Evolutionary conservation across 2,329 filamentous ascomycete species (phyloP).

Genomic region (Lachnellula arida): DNA sequence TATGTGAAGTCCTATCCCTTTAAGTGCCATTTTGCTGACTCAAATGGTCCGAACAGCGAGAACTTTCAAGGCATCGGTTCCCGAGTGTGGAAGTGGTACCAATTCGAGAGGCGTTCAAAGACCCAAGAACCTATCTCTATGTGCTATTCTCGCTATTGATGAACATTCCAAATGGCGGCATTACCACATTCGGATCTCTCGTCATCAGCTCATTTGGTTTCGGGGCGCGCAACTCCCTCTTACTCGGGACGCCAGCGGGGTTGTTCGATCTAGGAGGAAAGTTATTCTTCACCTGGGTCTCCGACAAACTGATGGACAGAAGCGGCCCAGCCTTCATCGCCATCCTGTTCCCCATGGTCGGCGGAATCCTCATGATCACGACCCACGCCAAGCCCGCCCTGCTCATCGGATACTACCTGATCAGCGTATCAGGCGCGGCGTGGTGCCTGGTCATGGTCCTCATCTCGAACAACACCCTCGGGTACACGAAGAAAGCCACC

Average conservation of each 20-base stretch:
- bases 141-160: slow-evolving; percentile 11
- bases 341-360: slow-evolving; percentile 27
- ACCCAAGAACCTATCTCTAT: slow-evolving; percentile 17
- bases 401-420: slow-evolving; percentile 33
- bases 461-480: background rate
- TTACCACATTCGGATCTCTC: slow-evolving; percentile 16
- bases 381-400: slow-evolving; percentile 13
- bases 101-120: slow-evolving; percentile 16
- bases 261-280: background rate
- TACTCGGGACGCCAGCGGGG: slow-evolving; percentile 5
- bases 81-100: slow-evolving; percentile 12
- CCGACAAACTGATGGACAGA: slow-evolving; percentile 15
- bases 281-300: background rate
- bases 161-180: slow-evolving; percentile 18
- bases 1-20: no score
- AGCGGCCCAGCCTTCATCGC: slow-evolving; percentile 25
- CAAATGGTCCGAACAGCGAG: background rate
- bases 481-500: slow-evolving; percentile 11
- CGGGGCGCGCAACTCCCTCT: slow-evolving; percentile 8
- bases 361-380: slow-evolving; percentile 28
- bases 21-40: no score
- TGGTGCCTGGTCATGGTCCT: background rate
- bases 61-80: slow-evolving; percentile 21
- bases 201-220: slow-evolving; percentile 21
- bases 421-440: slow-evolving; percentile 2